Percentiles rank a stretch among this genome's conserved stretches.
These are phyloP conservation scores for Cladobotryum mycophilum DNA, from an alignment of 2,329 filamentous ascomycete species.

Conservation along the genomic window DNA sequence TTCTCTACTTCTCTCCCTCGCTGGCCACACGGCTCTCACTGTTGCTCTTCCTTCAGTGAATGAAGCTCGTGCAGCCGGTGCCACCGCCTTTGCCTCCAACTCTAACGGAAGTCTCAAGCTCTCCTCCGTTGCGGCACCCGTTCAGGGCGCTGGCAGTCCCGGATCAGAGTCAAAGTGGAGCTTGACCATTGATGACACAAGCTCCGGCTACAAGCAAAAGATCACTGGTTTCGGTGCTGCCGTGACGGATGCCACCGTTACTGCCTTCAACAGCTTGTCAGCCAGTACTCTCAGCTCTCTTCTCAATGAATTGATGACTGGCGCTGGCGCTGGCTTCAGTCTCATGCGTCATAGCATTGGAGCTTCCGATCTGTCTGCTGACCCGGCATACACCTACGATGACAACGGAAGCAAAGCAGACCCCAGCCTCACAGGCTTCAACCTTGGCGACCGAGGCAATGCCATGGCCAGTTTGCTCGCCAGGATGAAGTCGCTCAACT, in stretches of 20 bases:
- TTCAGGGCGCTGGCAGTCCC: constrained; percentile 27
- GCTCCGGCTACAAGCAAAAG: constrained; percentile 31
- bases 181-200: constrained; percentile 31
- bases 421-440: constrained; percentile 23
- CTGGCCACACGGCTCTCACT: constrained; percentile 5
- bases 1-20: constrained; percentile 4
- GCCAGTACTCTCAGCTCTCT: constrained; percentile 23
- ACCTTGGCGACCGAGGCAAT: constrained; percentile 30
- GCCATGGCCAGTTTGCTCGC: constrained; percentile 32
- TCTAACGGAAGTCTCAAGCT: constrained; percentile 31
- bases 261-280: constrained; percentile 28
- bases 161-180: constrained; percentile 29
- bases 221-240: constrained; percentile 34
- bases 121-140: constrained; percentile 25
- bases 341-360: constrained; percentile 35
- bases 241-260: constrained; percentile 35
- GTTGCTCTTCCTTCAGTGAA: constrained; percentile 6
- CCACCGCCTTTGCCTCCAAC: constrained; percentile 28
- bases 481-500: constrained; percentile 27
- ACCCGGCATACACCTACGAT: constrained; percentile 33
- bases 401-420: constrained; percentile 28
- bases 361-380: constrained; percentile 31
- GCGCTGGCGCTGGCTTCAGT: constrained; percentile 29
- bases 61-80: constrained; percentile 3
- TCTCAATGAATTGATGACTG: constrained; percentile 29